Evolutionary conservation across 1,284 basidiomycete species (phyloP), one percentile per base, ranked within the genome.

Genomic region (Paramarasmius palmivorus): DNA sequence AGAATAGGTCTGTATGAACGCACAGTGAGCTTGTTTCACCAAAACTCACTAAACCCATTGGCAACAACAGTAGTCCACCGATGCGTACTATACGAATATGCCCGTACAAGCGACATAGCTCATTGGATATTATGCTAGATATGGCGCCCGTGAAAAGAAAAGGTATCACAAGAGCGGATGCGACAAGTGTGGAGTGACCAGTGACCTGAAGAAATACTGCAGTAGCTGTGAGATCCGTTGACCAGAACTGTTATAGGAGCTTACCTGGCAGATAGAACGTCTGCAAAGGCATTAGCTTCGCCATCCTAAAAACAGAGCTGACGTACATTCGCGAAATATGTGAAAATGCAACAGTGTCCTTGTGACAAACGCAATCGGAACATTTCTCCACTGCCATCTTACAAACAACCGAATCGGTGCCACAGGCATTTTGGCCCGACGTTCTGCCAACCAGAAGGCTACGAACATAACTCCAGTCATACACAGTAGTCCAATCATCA

Each of bases 141-240:
- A 65, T 40, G 1, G 65, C 65, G 10, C 66, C 65, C 54, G 61
- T 62, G 22, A 57, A 54, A 19, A 68, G 61, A 50, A 67, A 69
- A 5, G 69, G 68, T 19, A 69, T 68, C 44, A 70, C 61, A 10
- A 69, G 59, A 12, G 66, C 68, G 15, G 65, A 68, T 22, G 69
- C 59, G n/a, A 59, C 52, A 35, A 67, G 59, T 7, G 60, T 58
- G 8, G 64, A 56, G n/a, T 64, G 48, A 19, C 68, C 68, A 19
- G 61, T 62, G n/a, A 70, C 66, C 56, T 69, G 68, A 7, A 71
- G 60, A 54, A 68, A 67, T 15, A 70, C 67, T 71, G n/a, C 39
- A 3, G 25, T 20, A 20, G 34, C 22, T 26, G 26, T 19, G 5
- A 20, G 20, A 20, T 5, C 19, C 36, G 23, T 44, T 41, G 20